phyloP scores from a whole-genome alignment of 2,329 filamentous ascomycete species.

The Cercospora zeae-maydis region DNA sequence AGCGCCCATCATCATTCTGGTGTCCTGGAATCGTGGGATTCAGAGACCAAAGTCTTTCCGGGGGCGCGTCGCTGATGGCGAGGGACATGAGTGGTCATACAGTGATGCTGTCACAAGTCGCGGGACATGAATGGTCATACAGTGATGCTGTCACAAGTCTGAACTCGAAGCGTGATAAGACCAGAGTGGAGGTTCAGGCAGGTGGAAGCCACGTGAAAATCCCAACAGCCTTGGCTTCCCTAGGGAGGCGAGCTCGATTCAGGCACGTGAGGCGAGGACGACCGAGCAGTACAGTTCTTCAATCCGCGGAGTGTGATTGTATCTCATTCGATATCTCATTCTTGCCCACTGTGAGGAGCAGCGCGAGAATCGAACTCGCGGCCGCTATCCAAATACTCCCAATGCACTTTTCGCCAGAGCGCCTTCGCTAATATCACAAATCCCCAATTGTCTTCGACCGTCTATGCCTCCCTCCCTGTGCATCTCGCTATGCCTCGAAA shows the following conservation, averaged over 20 bases:
- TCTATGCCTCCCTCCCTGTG: not conserved
- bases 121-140: too few relatives aligned
- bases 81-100: too few relatives aligned
- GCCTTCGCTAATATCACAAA: constrained; percentile 22
- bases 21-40: too few relatives aligned
- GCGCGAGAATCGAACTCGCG: not conserved
- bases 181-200: not conserved
- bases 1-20: too few relatives aligned
- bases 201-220: not conserved
- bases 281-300: not conserved
- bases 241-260: not conserved
- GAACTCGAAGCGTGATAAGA: too few relatives aligned
- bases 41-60: too few relatives aligned
- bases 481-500: not conserved
- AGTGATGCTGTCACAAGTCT: not conserved
- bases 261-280: not conserved
- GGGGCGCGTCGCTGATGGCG: not conserved
- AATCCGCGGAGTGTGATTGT: not conserved
- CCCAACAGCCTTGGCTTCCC: not conserved
- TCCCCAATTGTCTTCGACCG: not conserved
- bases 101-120: too few relatives aligned
- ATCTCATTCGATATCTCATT: not conserved
- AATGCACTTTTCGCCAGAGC: constrained; percentile 9
- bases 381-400: not conserved
- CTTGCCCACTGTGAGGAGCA: not conserved